Evolutionary conservation across 257 asterid genomes (phyloP).

Genomic region (Scutellaria galericulata): DNA sequence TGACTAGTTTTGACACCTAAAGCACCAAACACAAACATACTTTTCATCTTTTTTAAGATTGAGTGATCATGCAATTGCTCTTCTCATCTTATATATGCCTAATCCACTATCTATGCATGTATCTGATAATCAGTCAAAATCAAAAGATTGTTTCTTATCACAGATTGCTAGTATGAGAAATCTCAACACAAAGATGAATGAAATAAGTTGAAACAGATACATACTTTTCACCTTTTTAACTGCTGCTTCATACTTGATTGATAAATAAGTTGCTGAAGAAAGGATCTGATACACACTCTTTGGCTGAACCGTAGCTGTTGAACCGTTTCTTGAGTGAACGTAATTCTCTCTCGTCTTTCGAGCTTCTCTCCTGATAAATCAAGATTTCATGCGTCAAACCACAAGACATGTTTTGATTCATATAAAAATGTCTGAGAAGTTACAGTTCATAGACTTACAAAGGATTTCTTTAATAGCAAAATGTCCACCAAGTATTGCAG

Average conservation of each 20-base stretch:
- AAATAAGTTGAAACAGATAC: no score
- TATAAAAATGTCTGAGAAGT: no score
- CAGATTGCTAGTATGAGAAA: not conserved
- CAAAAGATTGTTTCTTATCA: constrained; percentile 23
- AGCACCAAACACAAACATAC: constrained; percentile 1
- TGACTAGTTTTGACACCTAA: not conserved
- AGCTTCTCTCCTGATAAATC: constrained; percentile 63
- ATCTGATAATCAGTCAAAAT: constrained; percentile 15
- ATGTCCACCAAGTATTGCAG: constrained; percentile 87
- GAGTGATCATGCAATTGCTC: no score
- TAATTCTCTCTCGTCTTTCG: constrained; percentile 70
- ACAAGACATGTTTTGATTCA: not conserved
- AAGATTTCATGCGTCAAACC: constrained; percentile 19
- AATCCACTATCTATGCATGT: not conserved
- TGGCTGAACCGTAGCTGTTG: constrained; percentile 69
- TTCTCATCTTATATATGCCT: not conserved
- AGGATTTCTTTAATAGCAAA: constrained; percentile 77
- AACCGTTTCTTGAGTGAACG: constrained; percentile 80
- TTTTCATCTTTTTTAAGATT: not conserved
- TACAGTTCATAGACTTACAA: constrained; percentile 54
- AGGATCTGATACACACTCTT: constrained; percentile 67
- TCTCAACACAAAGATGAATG: no score
- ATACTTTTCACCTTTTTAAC: not conserved
- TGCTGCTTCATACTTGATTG: constrained; percentile 32
- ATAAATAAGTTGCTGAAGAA: constrained; percentile 63